These are phyloP conservation scores for Chrysanthemum makinoi DNA, from an alignment of 129 eudicot species.

Conservation along the genomic window DNA sequence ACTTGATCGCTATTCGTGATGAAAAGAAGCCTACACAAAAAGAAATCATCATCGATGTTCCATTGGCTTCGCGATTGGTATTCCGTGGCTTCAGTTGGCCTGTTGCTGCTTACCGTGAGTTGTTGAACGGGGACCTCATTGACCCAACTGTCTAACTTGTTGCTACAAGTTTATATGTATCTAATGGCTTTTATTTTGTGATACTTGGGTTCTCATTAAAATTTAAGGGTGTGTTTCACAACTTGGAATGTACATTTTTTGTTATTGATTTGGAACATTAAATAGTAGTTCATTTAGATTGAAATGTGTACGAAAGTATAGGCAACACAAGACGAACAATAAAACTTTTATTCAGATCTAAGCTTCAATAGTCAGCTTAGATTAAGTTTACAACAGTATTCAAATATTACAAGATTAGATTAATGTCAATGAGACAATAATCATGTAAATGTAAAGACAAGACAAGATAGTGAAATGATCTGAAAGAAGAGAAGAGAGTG, in stretches of 20 bases:
- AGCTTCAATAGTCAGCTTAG: no score
- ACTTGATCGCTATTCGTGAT: constrained; percentile 86
- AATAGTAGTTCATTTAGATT: constrained; percentile 18
- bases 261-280: constrained; percentile 9
- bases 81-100: constrained; percentile 99
- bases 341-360: no score
- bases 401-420: no score
- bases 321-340: no score
- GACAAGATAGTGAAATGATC: no score
- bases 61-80: constrained; percentile 74
- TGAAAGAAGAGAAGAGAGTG: no score
- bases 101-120: constrained; percentile 96
- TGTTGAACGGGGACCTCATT: constrained; percentile 73
- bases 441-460: no score
- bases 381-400: no score
- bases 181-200: constrained; percentile 23
- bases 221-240: constrained; percentile 14
- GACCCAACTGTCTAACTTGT: constrained; percentile 63
- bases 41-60: constrained; percentile 97
- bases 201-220: constrained; percentile 21
- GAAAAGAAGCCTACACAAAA: constrained; percentile 92
- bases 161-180: constrained; percentile 23
- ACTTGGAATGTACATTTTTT: constrained; percentile 28
- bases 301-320: no score
- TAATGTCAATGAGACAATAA: no score